These are phyloP conservation scores for Smallanthus sonchifolius DNA, from an alignment of 129 eudicot species.

Conservation along the genomic window DNA sequence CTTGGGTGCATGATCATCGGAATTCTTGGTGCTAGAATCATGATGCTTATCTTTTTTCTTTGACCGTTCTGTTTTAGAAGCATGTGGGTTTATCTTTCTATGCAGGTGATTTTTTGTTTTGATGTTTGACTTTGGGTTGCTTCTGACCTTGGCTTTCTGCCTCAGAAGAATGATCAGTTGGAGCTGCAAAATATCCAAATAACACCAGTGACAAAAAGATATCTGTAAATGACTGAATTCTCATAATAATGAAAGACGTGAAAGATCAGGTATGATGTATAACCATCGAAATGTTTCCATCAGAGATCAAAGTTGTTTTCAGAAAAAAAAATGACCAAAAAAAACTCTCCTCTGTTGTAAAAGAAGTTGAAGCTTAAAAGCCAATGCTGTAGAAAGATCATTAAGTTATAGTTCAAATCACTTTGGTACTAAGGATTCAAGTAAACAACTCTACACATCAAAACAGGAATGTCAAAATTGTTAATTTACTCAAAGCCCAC, in stretches of 20 bases:
- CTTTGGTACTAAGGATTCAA: background rate
- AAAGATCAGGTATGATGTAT: too few relatives aligned
- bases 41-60: background rate
- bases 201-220: background rate
- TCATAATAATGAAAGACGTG: background rate
- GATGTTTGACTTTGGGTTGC: background rate
- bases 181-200: constrained; percentile 3
- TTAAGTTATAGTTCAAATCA: background rate
- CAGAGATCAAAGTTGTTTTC: background rate
- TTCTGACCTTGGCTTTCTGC: background rate
- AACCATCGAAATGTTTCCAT: too few relatives aligned
- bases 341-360: background rate
- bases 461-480: background rate
- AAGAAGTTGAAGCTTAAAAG: background rate
- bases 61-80: background rate
- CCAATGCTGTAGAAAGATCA: background rate
- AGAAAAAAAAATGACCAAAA: background rate
- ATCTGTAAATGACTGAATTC: background rate
- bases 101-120: background rate
- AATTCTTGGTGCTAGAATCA: background rate
- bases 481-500: constrained; percentile 8
- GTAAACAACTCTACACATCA: background rate
- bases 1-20: background rate
- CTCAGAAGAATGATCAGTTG: background rate
- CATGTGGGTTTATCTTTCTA: background rate